Percentiles rank a stretch among this genome's conserved stretches.
Conservation (phyloP, 192 early-diverging fungal species). For the Podila verticillata region DNA sequence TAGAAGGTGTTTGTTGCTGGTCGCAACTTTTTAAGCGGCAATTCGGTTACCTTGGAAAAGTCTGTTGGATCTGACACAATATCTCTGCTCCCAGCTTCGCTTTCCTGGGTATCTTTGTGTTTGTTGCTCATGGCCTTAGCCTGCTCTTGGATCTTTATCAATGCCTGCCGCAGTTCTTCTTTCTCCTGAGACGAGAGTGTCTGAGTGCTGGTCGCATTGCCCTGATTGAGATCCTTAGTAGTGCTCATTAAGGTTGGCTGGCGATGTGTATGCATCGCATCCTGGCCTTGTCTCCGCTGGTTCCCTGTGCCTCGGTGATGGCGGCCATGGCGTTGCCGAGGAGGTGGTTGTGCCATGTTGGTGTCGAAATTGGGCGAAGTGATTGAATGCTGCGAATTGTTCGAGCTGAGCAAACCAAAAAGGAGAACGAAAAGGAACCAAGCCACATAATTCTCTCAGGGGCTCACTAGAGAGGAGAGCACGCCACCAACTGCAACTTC, state of each 20-base stretch:
- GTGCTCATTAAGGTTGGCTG: not conserved
- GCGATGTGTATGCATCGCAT: not conserved
- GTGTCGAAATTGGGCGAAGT: not conserved
- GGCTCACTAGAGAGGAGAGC: too few species aligned
- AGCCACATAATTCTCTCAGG: too few species aligned
- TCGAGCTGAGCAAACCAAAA: too few species aligned
- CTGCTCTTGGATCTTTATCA: slow-evolving; percentile 6
- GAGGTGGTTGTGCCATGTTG: not conserved
- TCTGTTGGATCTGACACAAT: not conserved
- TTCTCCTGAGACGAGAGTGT: not conserved
- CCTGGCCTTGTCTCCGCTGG: not conserved
- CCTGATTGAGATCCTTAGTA: not conserved
- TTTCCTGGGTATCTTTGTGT: not conserved
- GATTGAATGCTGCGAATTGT: not conserved
- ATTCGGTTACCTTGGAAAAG: slow-evolving; percentile 11
- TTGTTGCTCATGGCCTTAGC: slow-evolving; percentile 5
- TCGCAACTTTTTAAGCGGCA: not conserved
- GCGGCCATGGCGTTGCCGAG: not conserved
- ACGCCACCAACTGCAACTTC: too few species aligned
- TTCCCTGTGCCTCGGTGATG: slow-evolving; percentile 2
- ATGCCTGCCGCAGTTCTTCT: not conserved
- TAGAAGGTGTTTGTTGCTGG: too few species aligned
- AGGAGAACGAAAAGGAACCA: too few species aligned
- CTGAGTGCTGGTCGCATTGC: not conserved
- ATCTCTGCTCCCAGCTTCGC: not conserved